Base-by-base conservation (phyloP, 1,284 basidiomycete genomes). In the Leccinum pseudoinsigne region DNA sequence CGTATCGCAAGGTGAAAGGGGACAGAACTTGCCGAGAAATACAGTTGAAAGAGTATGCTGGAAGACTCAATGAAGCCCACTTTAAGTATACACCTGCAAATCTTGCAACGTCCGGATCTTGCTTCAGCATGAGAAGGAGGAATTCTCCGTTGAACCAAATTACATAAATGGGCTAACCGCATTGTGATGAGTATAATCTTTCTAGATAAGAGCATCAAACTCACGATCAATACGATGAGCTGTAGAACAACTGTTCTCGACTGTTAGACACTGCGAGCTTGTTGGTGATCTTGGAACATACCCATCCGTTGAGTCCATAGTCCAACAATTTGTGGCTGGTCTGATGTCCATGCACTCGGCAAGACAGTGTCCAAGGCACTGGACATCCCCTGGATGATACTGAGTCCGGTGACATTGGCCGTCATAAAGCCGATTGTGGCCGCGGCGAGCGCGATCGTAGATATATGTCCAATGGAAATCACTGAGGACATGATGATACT, bases 241-340 rank as follows among this genome's bases (percentile, higher is more conserved):
- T 91, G 86, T 6, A 94, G 84, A 55, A 95, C 82, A 57, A 79
- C 89, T 92, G 67, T 40, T 16, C 4, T 16, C 12, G n/a, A 16
- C 18, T 70, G 26, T 64, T 23, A 68, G 50, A 3, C 23, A 34
- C 10, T 14, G 2, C 2, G 7, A 53, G 4, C 23, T 51, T 3
- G 7, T 34, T 4, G 23, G 50, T 12, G 11, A 26, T 4, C 2
- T 55, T 21, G 10, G 14, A 7, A 78, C 86, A 62, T 64, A 90
- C 88, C 78, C 92, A 95, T 95, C 66, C 95, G 82, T 74, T 96
- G 94, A 9, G 91, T 81, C 95, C 95, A 97, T 1, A 97, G 81
- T 4, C 95, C 95, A 28, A 98, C 94, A 1, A 94, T 82, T 10
- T 89, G 81, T 0, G 94, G 95, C 50, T 92, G 85, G 2, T 86